Evolutionary conservation across 2,329 filamentous ascomycete species (phyloP).

Genomic region (Pyrenophora teres): DNA sequence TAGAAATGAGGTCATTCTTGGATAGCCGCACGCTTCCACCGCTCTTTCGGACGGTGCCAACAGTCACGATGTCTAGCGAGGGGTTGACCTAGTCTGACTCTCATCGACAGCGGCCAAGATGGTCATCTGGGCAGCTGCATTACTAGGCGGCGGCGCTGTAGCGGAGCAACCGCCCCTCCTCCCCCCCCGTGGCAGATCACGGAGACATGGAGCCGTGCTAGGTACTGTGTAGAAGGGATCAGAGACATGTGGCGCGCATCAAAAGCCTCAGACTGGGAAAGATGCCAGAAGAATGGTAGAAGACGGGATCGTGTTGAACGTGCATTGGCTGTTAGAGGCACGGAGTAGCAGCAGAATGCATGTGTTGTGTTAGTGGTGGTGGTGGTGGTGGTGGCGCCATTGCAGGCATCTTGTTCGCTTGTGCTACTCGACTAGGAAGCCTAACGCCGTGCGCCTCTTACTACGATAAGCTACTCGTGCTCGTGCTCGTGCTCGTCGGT

Average conservation of each 20-base stretch:
- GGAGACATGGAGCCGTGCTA: no score
- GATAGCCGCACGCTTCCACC: constrained; percentile 23
- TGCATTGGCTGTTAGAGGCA: constrained; percentile 18
- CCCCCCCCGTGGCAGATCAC: constrained; percentile 20
- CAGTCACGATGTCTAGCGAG: constrained; percentile 11
- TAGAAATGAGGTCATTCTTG: constrained; percentile 1
- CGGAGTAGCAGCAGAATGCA: constrained; percentile 6
- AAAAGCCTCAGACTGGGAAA: constrained; percentile 14
- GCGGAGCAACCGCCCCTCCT: constrained; percentile 21
- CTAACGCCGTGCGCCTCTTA: constrained; percentile 21
- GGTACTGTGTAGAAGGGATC: no score
- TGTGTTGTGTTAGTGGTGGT: not conserved
- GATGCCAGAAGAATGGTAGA: constrained; percentile 22
- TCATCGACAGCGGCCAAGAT: constrained; percentile 2
- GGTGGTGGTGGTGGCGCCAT: constrained; percentile 1
- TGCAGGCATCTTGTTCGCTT: constrained; percentile 21
- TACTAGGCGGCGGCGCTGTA: constrained; percentile 13
- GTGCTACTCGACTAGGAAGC: constrained; percentile 22
- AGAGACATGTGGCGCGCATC: constrained; percentile 8
- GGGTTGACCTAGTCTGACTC: constrained; percentile 5
- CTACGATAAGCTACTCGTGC: constrained; percentile 30
- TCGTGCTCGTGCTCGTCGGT: not conserved
- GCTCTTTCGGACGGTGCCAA: constrained; percentile 25
- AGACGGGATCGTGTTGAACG: constrained; percentile 22
- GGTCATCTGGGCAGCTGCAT: constrained; percentile 28